Conservation (phyloP, 495 filamentous ascomycete species). For the Podospora didyma region DNA sequence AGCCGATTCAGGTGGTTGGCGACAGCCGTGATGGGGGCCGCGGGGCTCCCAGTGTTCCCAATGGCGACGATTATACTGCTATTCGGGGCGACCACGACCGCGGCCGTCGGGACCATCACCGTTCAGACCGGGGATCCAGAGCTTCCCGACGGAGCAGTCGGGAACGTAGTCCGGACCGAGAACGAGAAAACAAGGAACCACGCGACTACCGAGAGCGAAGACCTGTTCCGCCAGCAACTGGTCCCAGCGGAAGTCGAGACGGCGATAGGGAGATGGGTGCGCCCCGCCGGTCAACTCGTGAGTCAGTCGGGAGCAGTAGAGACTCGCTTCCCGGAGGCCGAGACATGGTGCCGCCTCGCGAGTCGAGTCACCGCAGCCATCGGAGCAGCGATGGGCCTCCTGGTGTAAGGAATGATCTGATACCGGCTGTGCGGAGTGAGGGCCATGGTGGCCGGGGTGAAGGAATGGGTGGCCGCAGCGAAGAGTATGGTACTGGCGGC, state of each 20-base stretch:
- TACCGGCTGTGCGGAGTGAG: slow-evolving; percentile 5
- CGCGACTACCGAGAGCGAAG: slow-evolving; percentile 31
- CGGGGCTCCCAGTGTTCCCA: slow-evolving; percentile 7
- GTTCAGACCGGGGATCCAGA: slow-evolving; percentile 37
- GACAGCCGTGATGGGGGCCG: slow-evolving; percentile 24
- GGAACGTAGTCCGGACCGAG: slow-evolving; percentile 36
- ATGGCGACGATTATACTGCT: slow-evolving; percentile 31
- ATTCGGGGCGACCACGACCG: slow-evolving; percentile 39
- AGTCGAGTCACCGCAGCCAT: slow-evolving; percentile 21
- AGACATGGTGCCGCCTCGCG: slow-evolving; percentile 26
- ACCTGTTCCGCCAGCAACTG: slow-evolving; percentile 18
- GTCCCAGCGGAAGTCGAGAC: slow-evolving; percentile 5
- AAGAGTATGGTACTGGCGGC: slow-evolving; percentile 17
- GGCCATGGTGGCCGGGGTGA: slow-evolving; percentile 11
- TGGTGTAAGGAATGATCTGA: slow-evolving; percentile 9
- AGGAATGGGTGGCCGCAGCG: slow-evolving; percentile 9
- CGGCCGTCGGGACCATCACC: slow-evolving; percentile 37
- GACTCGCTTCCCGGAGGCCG: slow-evolving; percentile 14
- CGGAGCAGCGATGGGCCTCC: slow-evolving; percentile 16
- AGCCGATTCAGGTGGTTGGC: slow-evolving; percentile 26
- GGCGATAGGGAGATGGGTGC: slow-evolving; percentile 14
- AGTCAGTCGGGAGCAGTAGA: slow-evolving; percentile 15
- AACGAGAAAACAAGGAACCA: slow-evolving; percentile 36
- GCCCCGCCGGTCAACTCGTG: slow-evolving; percentile 23
- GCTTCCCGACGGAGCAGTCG: slow-evolving; percentile 40